Evolutionary conservation across 805 yeast genomes (phyloP).

Genomic region (Saturnispora besseyi): DNA sequence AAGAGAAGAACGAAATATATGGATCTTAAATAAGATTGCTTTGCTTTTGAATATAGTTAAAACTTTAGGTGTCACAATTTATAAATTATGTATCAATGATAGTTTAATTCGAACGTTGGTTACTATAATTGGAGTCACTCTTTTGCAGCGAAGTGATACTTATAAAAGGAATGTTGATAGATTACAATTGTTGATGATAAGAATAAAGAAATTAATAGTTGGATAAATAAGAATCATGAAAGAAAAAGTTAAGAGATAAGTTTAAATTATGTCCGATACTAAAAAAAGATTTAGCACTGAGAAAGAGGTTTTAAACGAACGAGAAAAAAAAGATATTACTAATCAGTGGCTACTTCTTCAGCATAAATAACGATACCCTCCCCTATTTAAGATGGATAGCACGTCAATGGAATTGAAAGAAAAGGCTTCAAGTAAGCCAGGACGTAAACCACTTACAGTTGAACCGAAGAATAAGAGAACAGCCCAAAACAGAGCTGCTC

Average conservation of each 20-base stretch:
- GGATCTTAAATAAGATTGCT: not conserved
- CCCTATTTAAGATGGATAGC: not conserved
- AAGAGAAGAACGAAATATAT: not conserved
- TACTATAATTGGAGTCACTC: not conserved
- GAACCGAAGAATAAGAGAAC: constrained; percentile 81
- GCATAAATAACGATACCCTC: not conserved
- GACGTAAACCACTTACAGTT: constrained; percentile 67
- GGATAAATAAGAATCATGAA: not conserved
- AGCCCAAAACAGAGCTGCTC: constrained; percentile 98
- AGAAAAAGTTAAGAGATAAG: not conserved
- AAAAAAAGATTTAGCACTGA: too few relatives aligned
- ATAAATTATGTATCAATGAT: not conserved
- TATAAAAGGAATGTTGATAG: not conserved
- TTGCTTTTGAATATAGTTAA: not conserved
- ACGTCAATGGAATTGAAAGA: not conserved
- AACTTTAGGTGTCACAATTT: not conserved
- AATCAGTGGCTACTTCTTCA: not conserved
- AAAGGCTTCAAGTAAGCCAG: constrained; percentile 41
- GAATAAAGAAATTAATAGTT: not conserved
- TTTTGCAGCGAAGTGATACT: not conserved
- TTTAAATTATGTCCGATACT: too few relatives aligned
- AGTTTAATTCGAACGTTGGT: not conserved
- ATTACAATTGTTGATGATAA: not conserved
- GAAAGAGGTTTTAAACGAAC: not conserved
- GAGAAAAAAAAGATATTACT: not conserved